phyloP scores from a whole-genome alignment of 495 filamentous ascomycete genomes.

The Penicillium silybi region DNA sequence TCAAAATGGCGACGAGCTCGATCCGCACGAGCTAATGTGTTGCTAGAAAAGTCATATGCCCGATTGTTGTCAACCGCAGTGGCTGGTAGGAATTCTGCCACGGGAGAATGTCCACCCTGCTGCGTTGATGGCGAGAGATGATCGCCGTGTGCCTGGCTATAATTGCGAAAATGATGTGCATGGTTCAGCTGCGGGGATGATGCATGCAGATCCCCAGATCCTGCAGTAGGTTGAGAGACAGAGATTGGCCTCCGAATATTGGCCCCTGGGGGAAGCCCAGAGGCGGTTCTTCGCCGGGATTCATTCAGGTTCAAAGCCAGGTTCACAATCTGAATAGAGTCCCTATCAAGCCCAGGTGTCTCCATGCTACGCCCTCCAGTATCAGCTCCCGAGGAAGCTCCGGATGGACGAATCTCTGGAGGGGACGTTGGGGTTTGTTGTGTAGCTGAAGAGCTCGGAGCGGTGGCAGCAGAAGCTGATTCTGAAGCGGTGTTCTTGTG shows the following conservation, averaged over 20 bases:
- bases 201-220: slow-evolving; percentile 15
- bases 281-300: slow-evolving; percentile 57
- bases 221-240: slow-evolving; percentile 24
- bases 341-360: slow-evolving; percentile 53
- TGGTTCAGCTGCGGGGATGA: slow-evolving; percentile 12
- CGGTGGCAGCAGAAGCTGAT: slow-evolving; percentile 4
- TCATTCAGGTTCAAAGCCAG: slow-evolving; percentile 87
- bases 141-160: slow-evolving; percentile 14
- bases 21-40: slow-evolving; percentile 72
- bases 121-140: slow-evolving; percentile 5
- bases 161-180: slow-evolving; percentile 15
- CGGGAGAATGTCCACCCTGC: slow-evolving; percentile 17
- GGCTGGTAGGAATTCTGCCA: slow-evolving; percentile 30
- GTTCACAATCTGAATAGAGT: slow-evolving; percentile 83
- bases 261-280: slow-evolving; percentile 51
- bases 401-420: slow-evolving; percentile 2
- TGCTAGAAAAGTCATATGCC: slow-evolving; percentile 67
- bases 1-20: slow-evolving; percentile 77
- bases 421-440: slow-evolving; percentile 8
- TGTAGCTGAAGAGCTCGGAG: slow-evolving; percentile 4
- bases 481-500: slow-evolving; percentile 28
- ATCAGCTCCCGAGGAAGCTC: slow-evolving; percentile 10
- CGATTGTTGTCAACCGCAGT: slow-evolving; percentile 25
- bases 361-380: slow-evolving; percentile 3
- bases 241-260: slow-evolving; percentile 43